Conservation (phyloP, 306 rosid species). For the Quillaja saponaria region DNA sequence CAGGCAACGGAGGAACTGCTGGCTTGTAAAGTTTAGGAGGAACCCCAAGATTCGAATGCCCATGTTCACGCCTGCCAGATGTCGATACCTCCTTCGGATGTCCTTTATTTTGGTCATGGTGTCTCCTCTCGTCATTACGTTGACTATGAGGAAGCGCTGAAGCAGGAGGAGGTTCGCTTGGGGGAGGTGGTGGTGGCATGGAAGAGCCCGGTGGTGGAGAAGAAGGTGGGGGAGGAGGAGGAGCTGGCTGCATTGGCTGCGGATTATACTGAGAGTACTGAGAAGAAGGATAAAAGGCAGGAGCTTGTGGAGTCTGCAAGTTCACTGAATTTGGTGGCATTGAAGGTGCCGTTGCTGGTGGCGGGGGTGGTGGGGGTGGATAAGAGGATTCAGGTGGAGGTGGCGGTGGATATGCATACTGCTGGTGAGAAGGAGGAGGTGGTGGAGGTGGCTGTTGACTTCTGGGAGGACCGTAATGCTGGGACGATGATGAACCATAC, state of each 20-base stretch:
- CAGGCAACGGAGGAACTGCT: slow-evolving; percentile 45
- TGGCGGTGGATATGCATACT: slow-evolving; percentile 55
- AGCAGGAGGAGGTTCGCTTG: slow-evolving; percentile 62
- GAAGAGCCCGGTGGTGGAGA: slow-evolving; percentile 67
- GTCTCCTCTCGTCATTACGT: slow-evolving; percentile 46
- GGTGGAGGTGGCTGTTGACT: slow-evolving; percentile 62
- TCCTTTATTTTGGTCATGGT: slow-evolving; percentile 49
- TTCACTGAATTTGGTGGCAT: slow-evolving; percentile 32
- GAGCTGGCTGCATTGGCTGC: slow-evolving; percentile 50
- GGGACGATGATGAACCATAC: slow-evolving; percentile 38
- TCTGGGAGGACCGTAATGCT: slow-evolving; percentile 53
- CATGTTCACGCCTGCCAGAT: slow-evolving; percentile 63
- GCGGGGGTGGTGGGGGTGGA: slow-evolving; percentile 75
- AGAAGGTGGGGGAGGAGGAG: slow-evolving; percentile 65
- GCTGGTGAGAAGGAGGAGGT: slow-evolving; percentile 55
- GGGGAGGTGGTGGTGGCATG: slow-evolving; percentile 78
- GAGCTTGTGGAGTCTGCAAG: slow-evolving; percentile 44
- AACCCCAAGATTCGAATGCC: slow-evolving; percentile 52
- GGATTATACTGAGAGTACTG: slow-evolving; percentile 57
- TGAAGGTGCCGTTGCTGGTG: slow-evolving; percentile 39
- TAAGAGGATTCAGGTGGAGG: slow-evolving; percentile 71
- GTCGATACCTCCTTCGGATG: slow-evolving; percentile 46
- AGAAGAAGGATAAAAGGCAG: slow-evolving; percentile 63
- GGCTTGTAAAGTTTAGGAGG: slow-evolving; percentile 63
- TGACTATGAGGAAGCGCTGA: slow-evolving; percentile 39